A percentile compares a stretch with the other conserved stretches of the same genome.
Conservation (phyloP, 345 rosid species). For the Rhodomyrtus tomentosa region DNA sequence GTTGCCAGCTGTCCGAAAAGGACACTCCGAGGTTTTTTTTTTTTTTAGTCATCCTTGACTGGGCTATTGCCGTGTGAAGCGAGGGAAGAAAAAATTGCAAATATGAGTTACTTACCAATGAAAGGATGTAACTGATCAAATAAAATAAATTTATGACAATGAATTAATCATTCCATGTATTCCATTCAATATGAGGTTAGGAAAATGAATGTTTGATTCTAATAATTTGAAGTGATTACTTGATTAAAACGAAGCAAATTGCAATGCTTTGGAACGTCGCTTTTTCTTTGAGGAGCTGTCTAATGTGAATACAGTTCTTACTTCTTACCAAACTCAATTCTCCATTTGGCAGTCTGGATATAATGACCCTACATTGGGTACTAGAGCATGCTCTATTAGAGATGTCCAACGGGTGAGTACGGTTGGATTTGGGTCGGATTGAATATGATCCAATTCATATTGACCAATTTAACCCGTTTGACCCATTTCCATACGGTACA, state of each 20-base stretch:
- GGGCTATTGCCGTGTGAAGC: neutral
- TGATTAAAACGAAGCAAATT: neutral
- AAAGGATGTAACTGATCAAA: neutral
- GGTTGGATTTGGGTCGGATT: no score
- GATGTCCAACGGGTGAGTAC: no score
- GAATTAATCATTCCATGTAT: neutral
- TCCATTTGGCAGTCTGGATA: neutral
- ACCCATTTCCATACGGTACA: no score
- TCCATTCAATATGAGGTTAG: neutral
- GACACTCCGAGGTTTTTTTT: neutral
- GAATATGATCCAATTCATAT: no score
- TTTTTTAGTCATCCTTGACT: neutral
- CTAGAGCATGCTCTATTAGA: no score
- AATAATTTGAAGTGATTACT: neutral
- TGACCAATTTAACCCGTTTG: no score
- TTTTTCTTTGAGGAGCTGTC: neutral
- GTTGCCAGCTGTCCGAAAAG: neutral
- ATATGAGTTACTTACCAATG: neutral
- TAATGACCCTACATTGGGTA: neutral
- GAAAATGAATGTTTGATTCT: neutral
- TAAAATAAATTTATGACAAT: neutral
- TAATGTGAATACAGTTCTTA: neutral
- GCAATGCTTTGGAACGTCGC: neutral
- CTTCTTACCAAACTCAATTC: neutral
- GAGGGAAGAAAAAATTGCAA: neutral